Conservation (phyloP, 2,329 filamentous ascomycete genomes). For the Aspergillus neoniger region DNA sequence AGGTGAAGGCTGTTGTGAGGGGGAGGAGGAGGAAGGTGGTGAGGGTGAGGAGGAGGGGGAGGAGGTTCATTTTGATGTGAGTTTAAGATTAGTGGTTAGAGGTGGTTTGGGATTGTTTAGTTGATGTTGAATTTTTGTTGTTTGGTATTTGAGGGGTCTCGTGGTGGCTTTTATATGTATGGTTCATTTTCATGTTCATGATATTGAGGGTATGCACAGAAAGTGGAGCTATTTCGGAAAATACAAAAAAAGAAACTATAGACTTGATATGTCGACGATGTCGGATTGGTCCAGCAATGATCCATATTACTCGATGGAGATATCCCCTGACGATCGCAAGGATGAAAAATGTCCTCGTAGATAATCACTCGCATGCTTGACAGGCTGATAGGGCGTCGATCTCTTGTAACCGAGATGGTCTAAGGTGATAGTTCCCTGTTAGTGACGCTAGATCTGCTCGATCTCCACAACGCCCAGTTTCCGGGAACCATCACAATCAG, state of each 20-base stretch:
- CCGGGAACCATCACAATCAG: not conserved
- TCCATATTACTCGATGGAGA: not conserved
- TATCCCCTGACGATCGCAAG: constrained; percentile 3
- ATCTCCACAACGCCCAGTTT: not conserved
- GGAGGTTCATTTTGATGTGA: not conserved
- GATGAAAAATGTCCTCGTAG: not conserved
- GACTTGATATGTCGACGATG: not conserved
- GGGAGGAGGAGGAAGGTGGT: not conserved
- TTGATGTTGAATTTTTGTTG: too few relatives aligned
- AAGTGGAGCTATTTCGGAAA: not conserved
- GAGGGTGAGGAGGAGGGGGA: not conserved
- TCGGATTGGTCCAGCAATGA: not conserved
- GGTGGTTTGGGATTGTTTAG: not conserved
- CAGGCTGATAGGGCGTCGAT: constrained; percentile 3
- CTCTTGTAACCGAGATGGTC: not conserved
- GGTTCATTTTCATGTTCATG: not conserved
- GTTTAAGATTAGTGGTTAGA: not conserved
- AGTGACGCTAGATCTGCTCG: not conserved
- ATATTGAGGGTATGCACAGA: not conserved
- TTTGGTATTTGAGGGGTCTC: too few relatives aligned
- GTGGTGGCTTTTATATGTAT: not conserved
- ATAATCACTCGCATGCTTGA: not conserved
- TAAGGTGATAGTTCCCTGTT: not conserved
- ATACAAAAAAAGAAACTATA: not conserved
- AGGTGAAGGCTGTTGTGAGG: not conserved